phyloP scores from a whole-genome alignment of 805 yeast genomes.

The Lipomyces mesembrius region DNA sequence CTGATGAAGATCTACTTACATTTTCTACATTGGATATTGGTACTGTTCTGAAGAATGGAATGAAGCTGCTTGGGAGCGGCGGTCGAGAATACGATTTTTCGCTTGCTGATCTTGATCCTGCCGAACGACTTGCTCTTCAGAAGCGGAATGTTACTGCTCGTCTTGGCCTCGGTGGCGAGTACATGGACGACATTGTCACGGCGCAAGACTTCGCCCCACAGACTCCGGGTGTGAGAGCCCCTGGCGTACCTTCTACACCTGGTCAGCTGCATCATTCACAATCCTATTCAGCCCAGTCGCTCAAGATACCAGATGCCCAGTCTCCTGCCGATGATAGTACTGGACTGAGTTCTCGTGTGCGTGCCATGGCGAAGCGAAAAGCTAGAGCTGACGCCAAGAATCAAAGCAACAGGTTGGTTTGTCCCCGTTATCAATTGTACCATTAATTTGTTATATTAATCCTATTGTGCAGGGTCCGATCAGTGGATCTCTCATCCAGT shows the following conservation, averaged over 20 bases:
- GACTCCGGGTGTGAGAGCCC: constrained; percentile 23
- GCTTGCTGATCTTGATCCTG: constrained; percentile 48
- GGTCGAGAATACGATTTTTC: constrained; percentile 54
- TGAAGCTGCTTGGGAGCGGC: constrained; percentile 65
- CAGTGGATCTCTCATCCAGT: constrained; percentile 41
- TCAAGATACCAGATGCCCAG: constrained; percentile 11
- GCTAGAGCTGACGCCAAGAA: constrained; percentile 34
- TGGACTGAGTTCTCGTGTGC: constrained; percentile 63
- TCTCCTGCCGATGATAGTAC: constrained; percentile 45
- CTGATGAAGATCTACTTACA: constrained; percentile 41
- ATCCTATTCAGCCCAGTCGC: constrained; percentile 25
- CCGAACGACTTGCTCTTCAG: constrained; percentile 57
- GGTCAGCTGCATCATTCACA: constrained; percentile 11
- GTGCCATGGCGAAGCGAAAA: constrained; percentile 92
- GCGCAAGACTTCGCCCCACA: constrained; percentile 35
- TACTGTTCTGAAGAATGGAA: constrained; percentile 48
- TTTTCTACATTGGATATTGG: constrained; percentile 48
- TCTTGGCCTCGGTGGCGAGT: constrained; percentile 53
- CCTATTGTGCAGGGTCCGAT: constrained; percentile 14
- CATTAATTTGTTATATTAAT: background rate
- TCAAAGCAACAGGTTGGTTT: constrained; percentile 25
- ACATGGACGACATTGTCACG: constrained; percentile 44
- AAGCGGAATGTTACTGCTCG: constrained; percentile 52
- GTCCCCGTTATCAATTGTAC: background rate
- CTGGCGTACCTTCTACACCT: constrained; percentile 9